phyloP scores from a whole-genome alignment of 2,329 filamentous ascomycete genomes.

The Cladophialophora carrionii region DNA sequence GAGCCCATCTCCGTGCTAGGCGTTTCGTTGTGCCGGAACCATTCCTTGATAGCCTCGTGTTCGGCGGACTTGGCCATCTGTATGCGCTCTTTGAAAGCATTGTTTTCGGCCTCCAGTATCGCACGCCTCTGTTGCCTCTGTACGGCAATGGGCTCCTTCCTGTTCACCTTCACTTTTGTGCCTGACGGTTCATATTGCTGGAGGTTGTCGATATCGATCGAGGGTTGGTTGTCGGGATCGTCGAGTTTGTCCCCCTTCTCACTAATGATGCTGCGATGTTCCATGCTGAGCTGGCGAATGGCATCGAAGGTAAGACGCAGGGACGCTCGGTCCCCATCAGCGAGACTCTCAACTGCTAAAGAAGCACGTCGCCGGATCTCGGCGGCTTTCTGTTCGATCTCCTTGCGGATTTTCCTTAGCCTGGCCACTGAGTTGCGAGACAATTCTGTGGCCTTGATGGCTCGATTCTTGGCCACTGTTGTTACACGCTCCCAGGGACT shows the following conservation, averaged over 20 bases:
- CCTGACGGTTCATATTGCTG: background rate
- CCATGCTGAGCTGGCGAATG: slow-evolving; percentile 30
- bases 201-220: slow-evolving; percentile 17
- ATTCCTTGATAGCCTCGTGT: slow-evolving; percentile 25
- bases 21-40: slow-evolving; percentile 22
- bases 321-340: slow-evolving; percentile 19
- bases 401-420: slow-evolving; percentile 23
- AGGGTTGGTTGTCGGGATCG: slow-evolving; percentile 9
- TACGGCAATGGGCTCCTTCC: background rate
- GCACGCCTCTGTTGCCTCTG: background rate
- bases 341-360: slow-evolving; percentile 38
- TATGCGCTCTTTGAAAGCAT: slow-evolving; percentile 12
- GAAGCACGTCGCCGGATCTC: slow-evolving; percentile 39
- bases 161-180: background rate
- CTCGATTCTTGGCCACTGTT: slow-evolving; percentile 26
- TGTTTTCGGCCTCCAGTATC: background rate
- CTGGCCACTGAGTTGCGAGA: slow-evolving; percentile 28
- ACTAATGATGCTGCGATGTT: slow-evolving; percentile 24
- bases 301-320: slow-evolving; percentile 23
- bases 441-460: slow-evolving; percentile 29
- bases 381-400: slow-evolving; percentile 34
- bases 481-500: slow-evolving; percentile 35
- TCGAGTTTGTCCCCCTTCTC: slow-evolving; percentile 13
- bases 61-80: slow-evolving; percentile 19
- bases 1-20: slow-evolving; percentile 21